Evolutionary conservation across 2,329 filamentous ascomycete genomes (phyloP).

Genomic region (Mollisia scopiformis): DNA sequence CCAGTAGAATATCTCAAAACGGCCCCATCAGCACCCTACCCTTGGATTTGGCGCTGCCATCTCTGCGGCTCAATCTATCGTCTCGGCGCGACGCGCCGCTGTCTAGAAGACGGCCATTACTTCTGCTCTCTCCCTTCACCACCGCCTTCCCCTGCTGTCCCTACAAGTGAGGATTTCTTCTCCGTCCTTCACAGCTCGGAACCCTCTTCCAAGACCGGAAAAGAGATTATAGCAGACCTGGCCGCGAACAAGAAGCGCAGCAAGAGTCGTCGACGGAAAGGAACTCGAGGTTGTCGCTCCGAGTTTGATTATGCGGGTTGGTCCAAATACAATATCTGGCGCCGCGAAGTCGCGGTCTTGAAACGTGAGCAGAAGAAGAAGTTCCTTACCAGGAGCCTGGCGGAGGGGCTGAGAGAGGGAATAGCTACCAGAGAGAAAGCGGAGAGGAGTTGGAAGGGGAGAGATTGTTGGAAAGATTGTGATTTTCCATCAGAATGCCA

Average conservation of each 20-base stretch:
- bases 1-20: slow-evolving; percentile 27
- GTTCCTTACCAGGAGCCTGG: background rate
- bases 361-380: background rate
- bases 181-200: background rate
- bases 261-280: background rate
- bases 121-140: slow-evolving; percentile 25
- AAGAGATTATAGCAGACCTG: background rate
- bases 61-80: slow-evolving; percentile 36
- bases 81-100: slow-evolving; percentile 40
- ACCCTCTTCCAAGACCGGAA: background rate
- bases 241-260: background rate
- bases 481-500: slow-evolving; percentile 27
- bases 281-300: slow-evolving; percentile 9
- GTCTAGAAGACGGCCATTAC: slow-evolving; percentile 35
- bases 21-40: slow-evolving; percentile 27
- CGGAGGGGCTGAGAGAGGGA: background rate
- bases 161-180: background rate
- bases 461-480: slow-evolving; percentile 28
- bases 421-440: background rate
- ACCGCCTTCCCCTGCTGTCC: slow-evolving; percentile 3
- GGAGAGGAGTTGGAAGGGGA: background rate
- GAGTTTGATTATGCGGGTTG: slow-evolving; percentile 29
- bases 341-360: slow-evolving; percentile 7
- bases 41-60: slow-evolving; percentile 43
- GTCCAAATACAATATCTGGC: slow-evolving; percentile 20